Evolutionary conservation across 305 asterid species (phyloP).

Genomic region (Ilex paraguariensis): DNA sequence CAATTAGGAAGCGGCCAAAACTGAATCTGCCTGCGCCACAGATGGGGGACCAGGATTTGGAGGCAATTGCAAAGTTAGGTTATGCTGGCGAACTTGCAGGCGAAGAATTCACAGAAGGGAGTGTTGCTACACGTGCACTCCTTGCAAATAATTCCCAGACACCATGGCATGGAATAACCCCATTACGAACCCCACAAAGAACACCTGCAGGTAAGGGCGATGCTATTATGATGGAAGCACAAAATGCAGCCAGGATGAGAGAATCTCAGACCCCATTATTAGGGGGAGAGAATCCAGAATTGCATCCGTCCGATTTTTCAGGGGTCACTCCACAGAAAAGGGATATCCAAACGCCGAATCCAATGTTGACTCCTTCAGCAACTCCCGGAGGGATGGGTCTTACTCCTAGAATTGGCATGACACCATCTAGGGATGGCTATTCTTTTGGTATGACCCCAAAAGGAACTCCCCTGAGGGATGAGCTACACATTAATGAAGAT

Average conservation of each 20-base stretch:
- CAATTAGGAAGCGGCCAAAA: constrained; percentile 79
- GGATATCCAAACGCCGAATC: constrained; percentile 89
- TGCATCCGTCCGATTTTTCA: constrained; percentile 96
- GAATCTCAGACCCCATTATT: constrained; percentile 91
- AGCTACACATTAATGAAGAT: constrained; percentile 78
- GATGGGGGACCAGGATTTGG: constrained; percentile 93
- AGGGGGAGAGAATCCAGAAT: constrained; percentile 93
- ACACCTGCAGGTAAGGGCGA: constrained; percentile 92
- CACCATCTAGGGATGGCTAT: constrained; percentile 34
- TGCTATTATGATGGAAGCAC: constrained; percentile 97
- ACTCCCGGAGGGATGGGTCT: constrained; percentile 95
- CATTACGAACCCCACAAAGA: constrained; percentile 84
- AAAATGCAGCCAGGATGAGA: constrained; percentile 81
- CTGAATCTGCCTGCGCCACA: constrained; percentile 94
- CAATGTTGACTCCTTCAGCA: constrained; percentile 75
- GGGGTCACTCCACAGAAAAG: constrained; percentile 94
- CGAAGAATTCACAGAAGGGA: constrained; percentile 85
- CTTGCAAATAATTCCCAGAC: constrained; percentile 85
- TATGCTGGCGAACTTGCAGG: constrained; percentile 85
- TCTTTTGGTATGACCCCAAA: constrained; percentile 75
- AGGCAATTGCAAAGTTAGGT: constrained; percentile 93
- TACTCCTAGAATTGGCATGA: constrained; percentile 81
- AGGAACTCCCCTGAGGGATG: constrained; percentile 95
- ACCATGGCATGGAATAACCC: constrained; percentile 88
- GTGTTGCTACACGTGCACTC: constrained; percentile 90